Base-by-base conservation (phyloP, 352 stramenopile species). In the Globisporangium abappressorium region DNA sequence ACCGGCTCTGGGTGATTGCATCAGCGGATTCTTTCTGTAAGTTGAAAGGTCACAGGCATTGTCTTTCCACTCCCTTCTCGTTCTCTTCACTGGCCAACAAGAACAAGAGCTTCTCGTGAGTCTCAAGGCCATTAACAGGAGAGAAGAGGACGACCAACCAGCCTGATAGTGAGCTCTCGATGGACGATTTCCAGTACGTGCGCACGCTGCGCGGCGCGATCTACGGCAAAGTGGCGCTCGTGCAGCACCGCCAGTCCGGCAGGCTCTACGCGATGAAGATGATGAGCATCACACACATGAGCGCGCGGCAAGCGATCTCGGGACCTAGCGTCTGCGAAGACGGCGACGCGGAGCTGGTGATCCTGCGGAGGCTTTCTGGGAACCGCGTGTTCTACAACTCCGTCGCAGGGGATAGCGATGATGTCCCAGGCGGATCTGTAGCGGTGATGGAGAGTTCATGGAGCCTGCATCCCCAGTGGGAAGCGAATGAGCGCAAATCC, bases 251-350 rank as follows among this genome's bases (percentile, higher is more conserved):
- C 11, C 24, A 57, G 4, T 77, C 74, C 1, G 71, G 73, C 34
- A 62, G 62, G 5, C 65, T 78, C 28, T 85, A 81, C 57, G 82
- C 82, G 57, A 70, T 91, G 41, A 91, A 91, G 59, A 75, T 82
- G 67, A 91, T 91, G 82, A 89, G 82, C 62, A 61, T 85, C 38
- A 65, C 79, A 46, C 80, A 89, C 70, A 80, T 91, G 74, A 55
- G 64, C 26, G 71, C 73, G 15, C 78, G 69, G 9, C 80, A 74
- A 11, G 80, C 79, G 2, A 70, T 89, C 38, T 72, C 72, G 12
- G 80, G 80, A 3, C 69, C 73, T 2, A 61, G 65, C 22, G 78
- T 88, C 22, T 69, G 72, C 46, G 80, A 88, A 56, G 75, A 88
- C 65, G 80, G 80, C 15, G 64, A 74, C 64, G 65, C 53, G 6